These are phyloP conservation scores for Pelargonium exstipulatum DNA, from an alignment of 441 rosid species.

Conservation along the genomic window DNA sequence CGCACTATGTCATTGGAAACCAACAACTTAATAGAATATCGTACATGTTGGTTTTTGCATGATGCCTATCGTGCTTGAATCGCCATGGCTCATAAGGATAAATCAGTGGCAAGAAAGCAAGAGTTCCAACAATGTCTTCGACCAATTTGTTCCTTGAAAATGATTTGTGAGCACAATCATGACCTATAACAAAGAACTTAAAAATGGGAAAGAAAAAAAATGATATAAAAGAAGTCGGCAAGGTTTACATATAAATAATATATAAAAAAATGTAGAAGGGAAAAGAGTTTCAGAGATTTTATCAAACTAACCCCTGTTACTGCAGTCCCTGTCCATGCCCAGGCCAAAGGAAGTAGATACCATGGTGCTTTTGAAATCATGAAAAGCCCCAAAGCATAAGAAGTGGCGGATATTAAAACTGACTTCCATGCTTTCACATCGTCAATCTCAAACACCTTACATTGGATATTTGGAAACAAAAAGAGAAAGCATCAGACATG, in stretches of 20 bases:
- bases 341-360: slow-evolving; percentile 88
- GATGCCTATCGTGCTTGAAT: slow-evolving; percentile 89
- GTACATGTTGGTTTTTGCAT: slow-evolving; percentile 93
- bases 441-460: slow-evolving; percentile 81
- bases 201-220: slow-evolving; percentile 20
- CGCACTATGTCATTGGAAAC: background rate
- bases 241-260: background rate
- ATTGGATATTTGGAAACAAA: slow-evolving; percentile 14
- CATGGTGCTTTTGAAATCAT: slow-evolving; percentile 84
- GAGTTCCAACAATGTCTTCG: slow-evolving; percentile 90
- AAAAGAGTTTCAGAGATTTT: slow-evolving; percentile 13
- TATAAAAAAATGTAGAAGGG: background rate
- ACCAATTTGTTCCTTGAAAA: slow-evolving; percentile 81
- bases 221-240: background rate
- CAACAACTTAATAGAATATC: slow-evolving; percentile 18
- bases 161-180: slow-evolving; percentile 94
- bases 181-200: slow-evolving; percentile 94
- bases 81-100: slow-evolving; percentile 98
- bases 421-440: slow-evolving; percentile 80
- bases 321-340: slow-evolving; percentile 98
- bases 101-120: slow-evolving; percentile 78
- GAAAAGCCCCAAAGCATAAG: slow-evolving; percentile 72
- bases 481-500: slow-evolving; percentile 12
- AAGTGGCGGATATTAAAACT: slow-evolving; percentile 63
- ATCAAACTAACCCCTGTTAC: slow-evolving; percentile 58